Base-by-base conservation (phyloP, 2,329 filamentous ascomycete species). In the Xylariales sp. region DNA sequence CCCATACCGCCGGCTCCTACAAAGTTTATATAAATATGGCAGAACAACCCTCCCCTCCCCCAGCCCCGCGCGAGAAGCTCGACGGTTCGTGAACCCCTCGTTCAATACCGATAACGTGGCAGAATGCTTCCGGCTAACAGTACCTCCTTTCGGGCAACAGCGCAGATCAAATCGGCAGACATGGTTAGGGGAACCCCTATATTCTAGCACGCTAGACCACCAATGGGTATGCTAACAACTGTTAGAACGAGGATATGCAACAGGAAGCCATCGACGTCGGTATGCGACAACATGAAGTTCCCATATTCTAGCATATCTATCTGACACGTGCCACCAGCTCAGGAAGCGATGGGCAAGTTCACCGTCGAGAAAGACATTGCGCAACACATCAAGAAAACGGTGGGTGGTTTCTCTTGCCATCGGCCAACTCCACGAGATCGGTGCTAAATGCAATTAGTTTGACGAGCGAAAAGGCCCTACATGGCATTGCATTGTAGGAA, bases 401-500 rank as follows among this genome's bases (percentile, higher is more conserved):
- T 79, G 73, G 77, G 68, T 49, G 30, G 16, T 36, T 50, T 28
- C 54, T 53, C 2, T 23, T 9, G 6, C 2, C 23, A 9, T 4
- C n/a, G 5, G 7, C 10, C 23, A 39, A 34, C 18, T 41, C 5
- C 18, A 7, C 10, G 10, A 32, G 41, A 23, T 55, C 30, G n/a
- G 41, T 55, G 59, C 54, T 68, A 41, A 65, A 41, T 50, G 41
- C 45, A 10, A 64, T 61, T 76, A 98, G 95, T 98, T 99, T 77
- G 96, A 99, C 81, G 92, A 93, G 77, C 91, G 94, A 79, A 97
- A 97, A 85, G 96, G 96, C 43, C 94, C 95, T 71, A 99, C 96
- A 80, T 99, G 95, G 96, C 96, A 99, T 83, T 99, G 96, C 83
- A 97, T 99, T 74, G 96, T 99, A 41, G 96, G 96, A 71, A 89